phyloP scores from a whole-genome alignment of 768 basidiomycete genomes.

The Russula olivacea region DNA sequence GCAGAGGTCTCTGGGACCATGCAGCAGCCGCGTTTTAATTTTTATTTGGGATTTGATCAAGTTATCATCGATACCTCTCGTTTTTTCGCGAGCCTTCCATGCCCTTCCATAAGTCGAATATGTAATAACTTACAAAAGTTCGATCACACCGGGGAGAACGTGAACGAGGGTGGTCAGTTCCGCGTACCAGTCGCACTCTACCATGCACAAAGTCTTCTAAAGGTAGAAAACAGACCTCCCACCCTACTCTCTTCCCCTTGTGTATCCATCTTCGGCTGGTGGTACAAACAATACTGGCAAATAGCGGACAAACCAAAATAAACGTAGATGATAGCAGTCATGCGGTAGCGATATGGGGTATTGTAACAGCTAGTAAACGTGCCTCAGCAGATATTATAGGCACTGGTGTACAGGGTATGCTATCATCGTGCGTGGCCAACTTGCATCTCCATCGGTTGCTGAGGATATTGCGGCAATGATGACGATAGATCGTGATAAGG shows the following conservation, averaged over 20 bases:
- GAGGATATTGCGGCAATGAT: conserved; percentile 26
- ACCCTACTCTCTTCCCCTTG: background rate
- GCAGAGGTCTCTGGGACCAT: conserved; percentile 11
- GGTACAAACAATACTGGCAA: conserved; percentile 15
- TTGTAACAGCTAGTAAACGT: conserved; percentile 12
- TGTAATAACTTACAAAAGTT: background rate
- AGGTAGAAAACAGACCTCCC: background rate
- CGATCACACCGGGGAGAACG: background rate
- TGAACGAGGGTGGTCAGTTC: background rate
- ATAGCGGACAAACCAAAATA: conserved; percentile 18
- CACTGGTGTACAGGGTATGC: background rate
- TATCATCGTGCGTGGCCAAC: conserved; percentile 28
- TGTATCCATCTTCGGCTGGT: conserved; percentile 6
- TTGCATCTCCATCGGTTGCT: conserved; percentile 33
- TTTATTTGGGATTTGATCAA: conserved; percentile 4
- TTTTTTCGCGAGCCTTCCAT: conserved; percentile 25
- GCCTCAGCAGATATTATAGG: background rate
- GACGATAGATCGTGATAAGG: conserved; percentile 25
- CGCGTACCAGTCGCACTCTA: conserved; percentile 6
- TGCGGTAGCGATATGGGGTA: conserved; percentile 21
- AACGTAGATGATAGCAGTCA: conserved; percentile 23
- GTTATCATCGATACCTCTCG: background rate
- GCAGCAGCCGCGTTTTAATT: conserved; percentile 4
- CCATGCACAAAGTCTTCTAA: background rate
- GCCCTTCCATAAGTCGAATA: conserved; percentile 3